These are phyloP conservation scores for Paecilomyces sp. DNA, from an alignment of 2,329 filamentous ascomycete genomes.

Conservation along the genomic window DNA sequence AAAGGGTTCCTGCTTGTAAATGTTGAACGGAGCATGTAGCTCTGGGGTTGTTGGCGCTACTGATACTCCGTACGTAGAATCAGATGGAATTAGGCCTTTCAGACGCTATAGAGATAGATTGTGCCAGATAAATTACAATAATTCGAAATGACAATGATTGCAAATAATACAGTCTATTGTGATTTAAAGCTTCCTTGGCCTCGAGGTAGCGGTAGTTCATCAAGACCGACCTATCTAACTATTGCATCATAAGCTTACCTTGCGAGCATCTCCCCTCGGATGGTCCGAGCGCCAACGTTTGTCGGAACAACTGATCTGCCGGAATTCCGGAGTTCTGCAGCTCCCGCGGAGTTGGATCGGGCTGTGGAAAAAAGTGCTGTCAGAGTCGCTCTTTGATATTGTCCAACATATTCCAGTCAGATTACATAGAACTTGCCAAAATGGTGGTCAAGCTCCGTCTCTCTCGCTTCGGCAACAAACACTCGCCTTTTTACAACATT, in stretches of 20 bases:
- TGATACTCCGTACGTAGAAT: background rate
- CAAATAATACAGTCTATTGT: background rate
- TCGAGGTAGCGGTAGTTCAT: background rate
- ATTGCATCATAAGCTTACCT: constrained; percentile 17
- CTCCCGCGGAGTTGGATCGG: constrained; percentile 18
- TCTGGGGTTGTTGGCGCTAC: background rate
- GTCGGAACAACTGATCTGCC: constrained; percentile 20
- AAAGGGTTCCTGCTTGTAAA: constrained; percentile 7
- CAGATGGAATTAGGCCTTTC: background rate
- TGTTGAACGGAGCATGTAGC: constrained; percentile 20
- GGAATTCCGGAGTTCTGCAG: constrained; percentile 12
- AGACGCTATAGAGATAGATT: background rate
- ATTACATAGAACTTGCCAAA: constrained; percentile 17
- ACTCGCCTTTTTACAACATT: constrained; percentile 95
- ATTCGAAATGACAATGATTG: background rate
- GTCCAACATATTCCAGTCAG: background rate
- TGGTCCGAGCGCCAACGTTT: background rate
- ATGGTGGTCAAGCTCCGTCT: constrained; percentile 96
- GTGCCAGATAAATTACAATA: background rate
- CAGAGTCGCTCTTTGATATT: background rate
- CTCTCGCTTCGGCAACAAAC: constrained; percentile 82
- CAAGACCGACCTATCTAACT: background rate
- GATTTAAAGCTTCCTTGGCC: background rate
- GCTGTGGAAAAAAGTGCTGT: constrained; percentile 2
- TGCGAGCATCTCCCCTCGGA: constrained; percentile 4